These are phyloP conservation scores for Hibiscus syriacus DNA, from an alignment of 345 rosid genomes.

Conservation along the genomic window DNA sequence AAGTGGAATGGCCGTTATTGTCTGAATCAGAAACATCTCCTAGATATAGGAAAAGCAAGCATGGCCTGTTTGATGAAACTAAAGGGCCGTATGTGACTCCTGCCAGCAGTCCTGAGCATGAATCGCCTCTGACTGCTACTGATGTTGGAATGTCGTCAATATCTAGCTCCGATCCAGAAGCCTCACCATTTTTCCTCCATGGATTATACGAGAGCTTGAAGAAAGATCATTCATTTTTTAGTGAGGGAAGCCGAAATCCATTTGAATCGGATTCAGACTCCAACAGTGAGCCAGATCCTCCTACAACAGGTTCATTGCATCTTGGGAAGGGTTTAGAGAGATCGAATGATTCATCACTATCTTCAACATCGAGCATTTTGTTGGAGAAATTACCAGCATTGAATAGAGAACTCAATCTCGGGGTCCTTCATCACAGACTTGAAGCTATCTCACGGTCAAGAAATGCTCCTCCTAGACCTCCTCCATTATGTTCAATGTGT, in stretches of 20 bases:
- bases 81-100: constrained; percentile 87
- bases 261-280: constrained; percentile 64
- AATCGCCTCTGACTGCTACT: constrained; percentile 52
- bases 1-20: too few relatives aligned
- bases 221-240: constrained; percentile 36
- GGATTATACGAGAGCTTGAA: constrained; percentile 40
- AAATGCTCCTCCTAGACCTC: constrained; percentile 69
- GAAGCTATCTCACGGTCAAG: constrained; percentile 75
- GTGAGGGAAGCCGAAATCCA: constrained; percentile 36
- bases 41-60: constrained; percentile 25
- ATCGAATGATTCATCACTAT: constrained; percentile 31
- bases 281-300: constrained; percentile 43
- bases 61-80: constrained; percentile 23
- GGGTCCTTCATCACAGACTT: constrained; percentile 28
- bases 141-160: constrained; percentile 79
- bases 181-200: constrained; percentile 59
- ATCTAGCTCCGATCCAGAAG: constrained; percentile 82
- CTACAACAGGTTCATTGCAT: constrained; percentile 35
- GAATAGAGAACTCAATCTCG: constrained; percentile 41
- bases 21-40: constrained; percentile 25
- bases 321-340: constrained; percentile 32
- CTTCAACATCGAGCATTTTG: constrained; percentile 30
- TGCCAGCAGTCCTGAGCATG: constrained; percentile 86
- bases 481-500: constrained; percentile 92
- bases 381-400: constrained; percentile 43